Evolutionary conservation across 768 basidiomycete species (phyloP), one percentile per base, ranked within the genome.

Genomic region (Naematelia encephala): DNA sequence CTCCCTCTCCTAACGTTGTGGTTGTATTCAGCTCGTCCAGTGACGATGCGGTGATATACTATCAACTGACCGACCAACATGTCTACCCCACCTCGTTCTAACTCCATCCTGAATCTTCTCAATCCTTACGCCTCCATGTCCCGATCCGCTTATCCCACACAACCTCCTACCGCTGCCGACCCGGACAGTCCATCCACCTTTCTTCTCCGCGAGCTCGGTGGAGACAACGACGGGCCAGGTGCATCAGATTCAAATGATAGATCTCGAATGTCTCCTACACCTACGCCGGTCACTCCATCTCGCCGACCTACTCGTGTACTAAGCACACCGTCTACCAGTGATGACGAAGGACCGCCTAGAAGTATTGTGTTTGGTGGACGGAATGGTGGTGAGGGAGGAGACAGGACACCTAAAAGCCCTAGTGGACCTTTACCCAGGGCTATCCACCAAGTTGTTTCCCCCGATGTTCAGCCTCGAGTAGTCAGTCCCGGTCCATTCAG

Each of bases 141-240:
- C n/a, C 60, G 64, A 3, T 69, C 70, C 0, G 47, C 68, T 39
- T 45, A 50, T 26, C 51, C 58, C 1, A 43, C 53, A 26, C 45
- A 43, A 27, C 25, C 53, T 19, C 53, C 14, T n/a, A 27, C 51
- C 51, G 63, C 14, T n/a, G 34, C 51, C 51, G 63, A 69, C 49
- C 69, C 69, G 4, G 72, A 71, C 39, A 62, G 60, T 44, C 72
- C 72, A 1, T 71, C 72, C 4, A 62, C 72, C 21, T 60, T 69
- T 54, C 62, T 74, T 13, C 55, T 74, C 0, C 46, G 68, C 11
- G 72, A 74, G 51, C 64, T 74, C 21, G 64, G 67, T 56, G 68
- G 68, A 14, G 63, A 56, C 12, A 34, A 51, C 5, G 59, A 46
- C 4, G 47, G 44, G 1, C 53, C 57, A 8, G 19, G 11, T 27